Evolutionary conservation across 1,139 yeast species (phyloP), one percentile per base, ranked within the genome.

Genomic region (Arxiozyma bovina): DNA sequence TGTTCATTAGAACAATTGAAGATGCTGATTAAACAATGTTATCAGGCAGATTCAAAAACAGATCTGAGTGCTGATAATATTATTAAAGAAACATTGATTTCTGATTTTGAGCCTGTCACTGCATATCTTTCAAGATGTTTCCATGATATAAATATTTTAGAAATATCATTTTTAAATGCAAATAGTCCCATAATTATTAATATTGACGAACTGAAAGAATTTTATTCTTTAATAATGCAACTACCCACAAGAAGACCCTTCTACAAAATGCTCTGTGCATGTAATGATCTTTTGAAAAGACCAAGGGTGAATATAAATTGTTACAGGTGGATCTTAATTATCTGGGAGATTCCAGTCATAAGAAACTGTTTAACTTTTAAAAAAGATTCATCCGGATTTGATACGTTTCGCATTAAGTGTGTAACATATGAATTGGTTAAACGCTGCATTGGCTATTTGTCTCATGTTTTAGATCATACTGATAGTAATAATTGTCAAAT

Each of bases 351-450:
- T 22, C 93, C 93, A 0, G 74, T 78, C 18, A 67, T 85, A 8
- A 70, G 78, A 4, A 71, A 74, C 41, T 76, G 83, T 9, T 69
- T 83, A 42, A 67, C 65, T 70, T 63, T 66, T 61, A 63, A 65
- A 61, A 48, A 53, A 18, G 51, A 51, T 50, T 48, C 53, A 12
- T 18, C 40, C 53, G 52, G 52, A 15, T 69, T 74, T 43, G 77
- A 77, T 40, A 69, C 76, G 0, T 76, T 79, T 0, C 86, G 82
- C 60, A 75, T 85, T 15, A 77, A 77, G 57, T 69, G 78, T 0
- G 62, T 83, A 18, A 75, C 83, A 25, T 83, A 82, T 63, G 91
- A 87, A 52, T 74, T 89, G 3, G 65, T 83, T 25, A 86, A 85
- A 63, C 73, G 91, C 51, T 70, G 81, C 3, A 71, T 87, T 44